Percentiles rank a stretch among this genome's conserved stretches.
phyloP scores from a whole-genome alignment of 371 early-diverging fungal genomes.

The Mortierella sp. region DNA sequence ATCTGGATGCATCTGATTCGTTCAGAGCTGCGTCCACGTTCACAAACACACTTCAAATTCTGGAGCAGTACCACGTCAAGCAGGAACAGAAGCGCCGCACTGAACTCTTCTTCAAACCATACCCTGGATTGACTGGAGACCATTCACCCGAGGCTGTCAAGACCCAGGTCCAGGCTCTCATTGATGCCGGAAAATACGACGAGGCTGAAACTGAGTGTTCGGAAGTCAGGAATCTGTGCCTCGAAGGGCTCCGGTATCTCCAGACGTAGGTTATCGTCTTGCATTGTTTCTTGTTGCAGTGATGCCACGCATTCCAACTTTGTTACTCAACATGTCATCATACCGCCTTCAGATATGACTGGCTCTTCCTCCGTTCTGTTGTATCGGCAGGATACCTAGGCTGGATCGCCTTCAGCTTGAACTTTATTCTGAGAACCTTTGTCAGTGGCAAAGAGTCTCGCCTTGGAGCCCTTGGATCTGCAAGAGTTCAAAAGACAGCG shows the following conservation, averaged over 20 bases:
- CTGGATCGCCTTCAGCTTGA: constrained; percentile 89
- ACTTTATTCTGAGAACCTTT: constrained; percentile 70
- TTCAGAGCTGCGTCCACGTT: constrained; percentile 80
- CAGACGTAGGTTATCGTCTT: constrained; percentile 89
- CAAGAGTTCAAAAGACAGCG: constrained; percentile 3
- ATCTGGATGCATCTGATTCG: constrained; percentile 73
- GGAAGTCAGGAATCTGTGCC: constrained; percentile 68
- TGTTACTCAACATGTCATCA: too few species aligned
- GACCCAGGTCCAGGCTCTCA: constrained; percentile 67
- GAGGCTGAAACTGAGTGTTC: constrained; percentile 74
- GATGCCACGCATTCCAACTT: neutral
- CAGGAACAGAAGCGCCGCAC: constrained; percentile 78
- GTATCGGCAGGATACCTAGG: constrained; percentile 92
- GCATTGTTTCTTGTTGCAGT: neutral
- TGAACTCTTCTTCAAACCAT: constrained; percentile 86
- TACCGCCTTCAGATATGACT: constrained; percentile 93
- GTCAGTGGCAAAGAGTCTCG: constrained; percentile 29
- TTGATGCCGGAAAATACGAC: constrained; percentile 67
- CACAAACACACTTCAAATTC: constrained; percentile 86
- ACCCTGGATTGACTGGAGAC: constrained; percentile 63
- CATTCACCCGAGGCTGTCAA: constrained; percentile 66
- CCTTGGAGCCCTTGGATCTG: constrained; percentile 18
- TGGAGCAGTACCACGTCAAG: constrained; percentile 88
- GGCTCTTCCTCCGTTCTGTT: constrained; percentile 88
- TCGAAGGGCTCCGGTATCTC: constrained; percentile 92